Conservation (phyloP, 805 yeast species). For the Yamadazyma scolyti region DNA sequence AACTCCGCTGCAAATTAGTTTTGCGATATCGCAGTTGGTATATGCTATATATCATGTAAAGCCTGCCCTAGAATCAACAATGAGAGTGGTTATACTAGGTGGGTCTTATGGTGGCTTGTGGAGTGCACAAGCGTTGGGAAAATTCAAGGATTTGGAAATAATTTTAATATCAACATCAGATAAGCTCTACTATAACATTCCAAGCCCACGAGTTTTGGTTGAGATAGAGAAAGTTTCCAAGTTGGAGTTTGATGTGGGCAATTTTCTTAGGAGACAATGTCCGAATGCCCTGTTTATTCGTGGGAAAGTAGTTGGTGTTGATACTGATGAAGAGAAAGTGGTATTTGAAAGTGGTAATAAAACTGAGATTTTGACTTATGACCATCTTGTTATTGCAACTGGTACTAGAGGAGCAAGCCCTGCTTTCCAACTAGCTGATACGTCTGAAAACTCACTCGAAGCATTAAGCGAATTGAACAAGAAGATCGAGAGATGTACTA, state of each 20-base stretch:
- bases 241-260: too few species aligned
- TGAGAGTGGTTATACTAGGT: constrained; percentile 29
- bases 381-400: constrained; percentile 32
- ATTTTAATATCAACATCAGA: constrained; percentile 27
- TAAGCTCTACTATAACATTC: constrained; percentile 21
- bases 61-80: too few species aligned
- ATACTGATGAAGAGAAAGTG: too few species aligned
- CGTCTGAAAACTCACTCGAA: constrained; percentile 12
- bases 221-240: constrained; percentile 19
- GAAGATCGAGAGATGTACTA: constrained; percentile 17
- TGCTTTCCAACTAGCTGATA: constrained; percentile 23
- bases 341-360: too few species aligned
- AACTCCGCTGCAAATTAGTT: too few species aligned
- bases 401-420: constrained; percentile 22
- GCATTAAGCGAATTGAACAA: constrained; percentile 12
- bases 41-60: too few species aligned
- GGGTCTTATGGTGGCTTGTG: constrained; percentile 32
- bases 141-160: constrained; percentile 7
- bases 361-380: too few species aligned
- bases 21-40: too few species aligned
- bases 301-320: too few species aligned
- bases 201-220: constrained; percentile 28
- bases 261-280: too few species aligned
- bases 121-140: constrained; percentile 19
- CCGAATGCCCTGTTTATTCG: too few species aligned